Evolutionary conservation across 2,329 filamentous ascomycete genomes (phyloP), one percentile per base, ranked within the genome.

Genomic region (Penicillium sp.): DNA sequence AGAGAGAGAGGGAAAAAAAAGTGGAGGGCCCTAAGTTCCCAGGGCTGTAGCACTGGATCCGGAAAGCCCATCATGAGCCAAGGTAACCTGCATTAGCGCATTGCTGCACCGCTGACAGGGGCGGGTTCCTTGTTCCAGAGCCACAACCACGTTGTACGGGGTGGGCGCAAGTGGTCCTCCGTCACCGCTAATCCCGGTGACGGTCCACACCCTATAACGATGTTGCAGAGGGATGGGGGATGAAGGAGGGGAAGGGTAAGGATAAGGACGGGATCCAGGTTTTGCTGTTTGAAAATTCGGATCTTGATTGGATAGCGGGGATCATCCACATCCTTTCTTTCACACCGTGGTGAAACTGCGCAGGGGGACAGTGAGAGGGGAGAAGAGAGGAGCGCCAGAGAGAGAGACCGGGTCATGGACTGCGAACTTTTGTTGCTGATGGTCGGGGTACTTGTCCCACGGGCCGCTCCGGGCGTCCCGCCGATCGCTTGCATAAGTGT

Each of bases 41-140:
- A 67, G 69, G 65, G 65, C 70, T 70, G 62, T 65, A 71, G 70
- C 62, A 66, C 65, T 68, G 70, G 71, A 67, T 65, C 63, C 59
- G 57, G 54, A 61, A 62, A 54, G 58, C 55, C 62, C 62, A 64
- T 64, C 50, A 63, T 62, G 52, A 60, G 57, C 60, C 62, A 67
- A 66, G 70, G 68, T 64, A 72, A 70, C 65, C 62, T 71, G 71
- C 71, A 72, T 73, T 72, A 73, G 71, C 67, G 69, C 59, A 60
- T 60, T 62, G 64, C n/a, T n/a, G n/a, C n/a, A 59, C 65, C 61
- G 62, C 63, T 63, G 66, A 61, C 64, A 60, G 55, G 61, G 61
- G 57, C 59, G 59, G 59, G 58, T 63, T 61, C 58, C 51, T 61
- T 60, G 54, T 56, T 51, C 26, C 54, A 59, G 60, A 61, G 60